Conservation (phyloP, 75 land plant genomes). For the Sequoiadendron giganteum region DNA sequence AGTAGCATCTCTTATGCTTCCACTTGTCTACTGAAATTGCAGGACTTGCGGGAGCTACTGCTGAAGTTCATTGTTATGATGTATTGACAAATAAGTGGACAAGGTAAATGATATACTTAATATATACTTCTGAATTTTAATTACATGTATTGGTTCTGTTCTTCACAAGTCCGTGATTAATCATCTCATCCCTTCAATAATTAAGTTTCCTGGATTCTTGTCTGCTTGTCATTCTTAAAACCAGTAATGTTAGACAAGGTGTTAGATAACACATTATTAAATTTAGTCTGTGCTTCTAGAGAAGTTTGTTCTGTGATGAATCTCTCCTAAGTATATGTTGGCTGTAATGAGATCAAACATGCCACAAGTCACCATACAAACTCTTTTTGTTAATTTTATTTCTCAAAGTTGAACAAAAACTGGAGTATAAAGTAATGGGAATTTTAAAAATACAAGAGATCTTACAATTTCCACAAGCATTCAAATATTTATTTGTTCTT, state of each 20-base stretch:
- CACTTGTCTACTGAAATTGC: constrained; percentile 22
- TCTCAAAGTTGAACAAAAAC: not conserved
- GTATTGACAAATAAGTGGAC: constrained; percentile 84
- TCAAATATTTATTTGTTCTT: not conserved
- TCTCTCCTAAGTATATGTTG: not conserved
- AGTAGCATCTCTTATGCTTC: not conserved
- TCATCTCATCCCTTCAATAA: not conserved
- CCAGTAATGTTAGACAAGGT: not conserved
- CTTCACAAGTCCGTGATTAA: not conserved
- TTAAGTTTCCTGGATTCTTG: not conserved
- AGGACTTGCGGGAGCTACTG: constrained; percentile 98
- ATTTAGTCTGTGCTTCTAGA: not conserved
- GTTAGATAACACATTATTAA: not conserved
- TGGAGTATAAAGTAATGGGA: not conserved
- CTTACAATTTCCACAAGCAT: not conserved
- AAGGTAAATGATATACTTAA: constrained; percentile 42
- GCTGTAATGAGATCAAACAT: not conserved
- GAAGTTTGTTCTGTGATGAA: not conserved
- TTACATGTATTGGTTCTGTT: not conserved
- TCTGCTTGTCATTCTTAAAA: not conserved
- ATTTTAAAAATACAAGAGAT: not conserved
- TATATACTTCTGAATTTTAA: not conserved
- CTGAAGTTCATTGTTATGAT: constrained; percentile 97
- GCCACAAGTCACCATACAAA: not conserved
- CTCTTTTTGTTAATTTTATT: not conserved